Percentiles rank a stretch among this genome's conserved stretches.
These are phyloP conservation scores for Cryptococcus sp. DNA, from an alignment of 1,284 basidiomycete genomes.

Conservation along the genomic window DNA sequence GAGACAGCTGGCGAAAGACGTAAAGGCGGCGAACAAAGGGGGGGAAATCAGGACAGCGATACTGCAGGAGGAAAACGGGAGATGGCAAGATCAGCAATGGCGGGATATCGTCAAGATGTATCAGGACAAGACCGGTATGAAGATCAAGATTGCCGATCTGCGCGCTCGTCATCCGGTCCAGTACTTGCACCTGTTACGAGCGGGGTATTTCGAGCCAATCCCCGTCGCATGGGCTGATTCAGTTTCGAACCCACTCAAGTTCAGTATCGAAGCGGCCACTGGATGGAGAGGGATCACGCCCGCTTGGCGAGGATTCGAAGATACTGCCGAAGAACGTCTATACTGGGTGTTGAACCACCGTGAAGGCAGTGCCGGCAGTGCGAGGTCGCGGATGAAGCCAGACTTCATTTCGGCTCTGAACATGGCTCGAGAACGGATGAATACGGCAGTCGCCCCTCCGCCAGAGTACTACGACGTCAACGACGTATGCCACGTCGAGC, in stretches of 20 bases:
- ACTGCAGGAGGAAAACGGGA: constrained; percentile 12
- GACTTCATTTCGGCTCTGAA: constrained; percentile 21
- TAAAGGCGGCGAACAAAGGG: constrained; percentile 2
- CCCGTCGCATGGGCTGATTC: constrained; percentile 23
- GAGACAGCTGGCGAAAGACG: constrained; percentile 4
- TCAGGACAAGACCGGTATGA: constrained; percentile 23
- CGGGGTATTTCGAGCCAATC: constrained; percentile 29
- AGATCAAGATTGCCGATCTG: constrained; percentile 18
- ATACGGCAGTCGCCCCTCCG: constrained; percentile 16
- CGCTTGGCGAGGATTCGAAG: constrained; percentile 21
- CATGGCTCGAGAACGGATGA: constrained; percentile 24
- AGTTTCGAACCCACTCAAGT: constrained; percentile 23
- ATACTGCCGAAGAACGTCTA: constrained; percentile 27
- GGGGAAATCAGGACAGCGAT: constrained; percentile 9
- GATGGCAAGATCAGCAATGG: constrained; percentile 21
- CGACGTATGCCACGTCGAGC: constrained; percentile 22
- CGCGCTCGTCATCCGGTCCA: constrained; percentile 16
- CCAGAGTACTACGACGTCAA: constrained; percentile 20
- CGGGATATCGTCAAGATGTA: constrained; percentile 16
- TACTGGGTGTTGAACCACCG: constrained; percentile 31
- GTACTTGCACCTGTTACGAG: constrained; percentile 21
- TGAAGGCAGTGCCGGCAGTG: constrained; percentile 11
- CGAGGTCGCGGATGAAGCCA: constrained; percentile 18
- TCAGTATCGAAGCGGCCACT: constrained; percentile 15
- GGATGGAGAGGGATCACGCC: constrained; percentile 24